Conservation (phyloP, 2,329 filamentous ascomycete species). For the Rhinocladiella mackenziei region DNA sequence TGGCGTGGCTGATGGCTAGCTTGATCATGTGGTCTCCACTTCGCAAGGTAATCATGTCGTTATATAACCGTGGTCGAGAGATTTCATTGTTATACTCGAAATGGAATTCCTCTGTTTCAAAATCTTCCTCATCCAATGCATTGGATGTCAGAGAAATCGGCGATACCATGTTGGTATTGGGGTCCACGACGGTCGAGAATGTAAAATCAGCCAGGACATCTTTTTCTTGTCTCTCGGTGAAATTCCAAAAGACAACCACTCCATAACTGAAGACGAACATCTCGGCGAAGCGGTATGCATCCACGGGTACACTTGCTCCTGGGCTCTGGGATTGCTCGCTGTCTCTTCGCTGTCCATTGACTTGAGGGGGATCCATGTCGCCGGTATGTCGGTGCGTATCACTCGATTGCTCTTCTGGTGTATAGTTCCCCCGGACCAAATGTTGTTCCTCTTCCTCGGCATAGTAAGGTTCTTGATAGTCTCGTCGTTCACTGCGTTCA, state of each 20-base stretch:
- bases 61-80: conserved; percentile 85
- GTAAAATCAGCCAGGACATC: conserved; percentile 92
- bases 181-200: conserved; percentile 52
- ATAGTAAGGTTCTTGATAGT: conserved; percentile 89
- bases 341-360: conserved; percentile 31
- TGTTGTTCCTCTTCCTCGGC: conserved; percentile 61
- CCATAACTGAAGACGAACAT: conserved; percentile 98
- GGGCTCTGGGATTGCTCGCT: conserved; percentile 46
- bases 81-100: conserved; percentile 92
- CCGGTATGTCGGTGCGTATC: conserved; percentile 27
- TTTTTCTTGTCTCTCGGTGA: conserved; percentile 92
- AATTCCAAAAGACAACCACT: conserved; percentile 98
- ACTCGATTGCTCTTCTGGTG: conserved; percentile 33
- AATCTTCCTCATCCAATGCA: conserved; percentile 80
- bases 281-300: conserved; percentile 79
- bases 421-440: conserved; percentile 40
- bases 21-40: conserved; percentile 94
- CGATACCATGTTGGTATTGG: conserved; percentile 32
- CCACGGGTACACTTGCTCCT: conserved; percentile 53
- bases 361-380: conserved; percentile 31
- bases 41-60: conserved; percentile 97
- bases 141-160: conserved; percentile 66
- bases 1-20: conserved; percentile 68
- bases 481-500: conserved; percentile 81
- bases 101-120: conserved; percentile 96